Evolutionary conservation across 2,329 filamentous ascomycete genomes (phyloP).

Genomic region (Thermothelomyces thermophilus): DNA sequence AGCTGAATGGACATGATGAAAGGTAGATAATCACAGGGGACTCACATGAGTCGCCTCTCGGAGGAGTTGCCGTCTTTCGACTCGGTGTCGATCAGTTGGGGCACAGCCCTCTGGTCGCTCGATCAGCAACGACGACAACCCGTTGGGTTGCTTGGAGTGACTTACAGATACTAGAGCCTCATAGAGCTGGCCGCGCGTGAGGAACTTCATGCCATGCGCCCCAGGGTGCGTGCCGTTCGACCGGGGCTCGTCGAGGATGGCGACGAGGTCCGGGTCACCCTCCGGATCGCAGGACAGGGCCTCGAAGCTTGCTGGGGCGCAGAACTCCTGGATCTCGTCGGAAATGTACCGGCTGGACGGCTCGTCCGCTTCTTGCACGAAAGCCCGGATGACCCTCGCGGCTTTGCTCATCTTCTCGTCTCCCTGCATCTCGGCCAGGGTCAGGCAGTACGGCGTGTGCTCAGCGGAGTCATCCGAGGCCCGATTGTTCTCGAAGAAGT

Average conservation of each 20-base stretch:
- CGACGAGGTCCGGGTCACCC: neutral
- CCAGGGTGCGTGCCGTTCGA: neutral
- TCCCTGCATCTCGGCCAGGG: constrained; percentile 4
- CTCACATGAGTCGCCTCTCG: neutral
- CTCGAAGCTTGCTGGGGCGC: constrained; percentile 4
- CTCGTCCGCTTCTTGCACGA: constrained; percentile 3
- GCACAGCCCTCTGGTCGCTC: neutral
- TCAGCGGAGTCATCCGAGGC: constrained; percentile 1
- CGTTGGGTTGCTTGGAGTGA: neutral
- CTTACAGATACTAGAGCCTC: neutral
- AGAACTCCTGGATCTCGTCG: constrained; percentile 15
- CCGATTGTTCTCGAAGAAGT: neutral
- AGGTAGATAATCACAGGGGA: neutral
- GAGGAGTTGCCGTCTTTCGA: neutral
- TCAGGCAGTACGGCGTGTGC: constrained; percentile 5
- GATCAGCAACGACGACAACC: neutral
- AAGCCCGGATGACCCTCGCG: constrained; percentile 10
- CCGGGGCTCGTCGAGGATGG: constrained; percentile 1
- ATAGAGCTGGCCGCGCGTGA: neutral
- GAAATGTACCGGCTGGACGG: constrained; percentile 10
- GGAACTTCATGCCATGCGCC: neutral
- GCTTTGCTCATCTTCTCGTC: neutral
- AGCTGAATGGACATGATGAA: neutral
- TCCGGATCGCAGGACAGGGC: neutral
- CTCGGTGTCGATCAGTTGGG: neutral